Evolutionary conservation across 768 basidiomycete species (phyloP).

Genomic region (Mycena latifolia): DNA sequence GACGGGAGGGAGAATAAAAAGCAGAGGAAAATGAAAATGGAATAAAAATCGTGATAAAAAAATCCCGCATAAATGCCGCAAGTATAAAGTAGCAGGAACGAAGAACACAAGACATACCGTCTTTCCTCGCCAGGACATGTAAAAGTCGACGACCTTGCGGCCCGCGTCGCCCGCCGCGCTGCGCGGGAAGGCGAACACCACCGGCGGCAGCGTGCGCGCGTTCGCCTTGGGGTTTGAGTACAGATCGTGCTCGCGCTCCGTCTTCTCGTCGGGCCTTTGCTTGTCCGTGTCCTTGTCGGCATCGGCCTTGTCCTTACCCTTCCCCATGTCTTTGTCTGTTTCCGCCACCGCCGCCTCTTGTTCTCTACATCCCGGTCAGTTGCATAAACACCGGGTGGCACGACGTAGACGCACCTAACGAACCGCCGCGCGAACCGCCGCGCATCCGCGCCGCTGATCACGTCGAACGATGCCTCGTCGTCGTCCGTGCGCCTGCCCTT

Average conservation of each 20-base stretch:
- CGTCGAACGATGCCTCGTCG: constrained; percentile 7
- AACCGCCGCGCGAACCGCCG: constrained; percentile 8
- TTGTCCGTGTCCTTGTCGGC: background rate
- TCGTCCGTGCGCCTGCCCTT: background rate
- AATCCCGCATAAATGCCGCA: too few species aligned
- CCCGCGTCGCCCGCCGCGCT: constrained; percentile 50
- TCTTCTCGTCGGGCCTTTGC: too few species aligned
- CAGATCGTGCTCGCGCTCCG: too few species aligned
- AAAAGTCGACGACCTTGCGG: constrained; percentile 61
- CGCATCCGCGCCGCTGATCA: constrained; percentile 18
- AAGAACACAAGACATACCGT: constrained; percentile 48
- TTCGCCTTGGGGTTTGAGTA: constrained; percentile 13
- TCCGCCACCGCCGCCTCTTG: background rate
- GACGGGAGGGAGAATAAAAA: too few species aligned
- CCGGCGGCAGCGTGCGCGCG: constrained; percentile 40
- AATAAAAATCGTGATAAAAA: too few species aligned
- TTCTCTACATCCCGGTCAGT: background rate
- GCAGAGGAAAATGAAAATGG: too few species aligned
- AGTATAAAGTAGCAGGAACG: too few species aligned
- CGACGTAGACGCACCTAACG: background rate
- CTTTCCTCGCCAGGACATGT: constrained; percentile 63
- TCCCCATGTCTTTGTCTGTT: background rate
- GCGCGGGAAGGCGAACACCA: constrained; percentile 58
- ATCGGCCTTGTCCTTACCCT: background rate
- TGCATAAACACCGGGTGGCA: background rate